These are phyloP conservation scores for Kluyveromyces dobzhanskii DNA, from an alignment of 805 yeast species.

Conservation along the genomic window DNA sequence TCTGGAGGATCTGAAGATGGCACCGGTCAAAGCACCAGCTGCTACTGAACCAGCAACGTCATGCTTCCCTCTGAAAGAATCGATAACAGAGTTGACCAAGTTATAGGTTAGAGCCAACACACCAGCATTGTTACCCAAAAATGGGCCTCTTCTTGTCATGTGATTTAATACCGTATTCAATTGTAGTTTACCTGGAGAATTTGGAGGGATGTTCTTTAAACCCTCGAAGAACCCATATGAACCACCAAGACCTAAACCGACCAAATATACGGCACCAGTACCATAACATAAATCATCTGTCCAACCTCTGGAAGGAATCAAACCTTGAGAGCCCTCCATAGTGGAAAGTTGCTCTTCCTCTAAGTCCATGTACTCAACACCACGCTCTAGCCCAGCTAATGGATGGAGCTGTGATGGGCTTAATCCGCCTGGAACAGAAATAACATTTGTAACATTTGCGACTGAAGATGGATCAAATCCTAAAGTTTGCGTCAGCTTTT, in stretches of 20 bases:
- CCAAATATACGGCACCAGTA: conserved; percentile 85
- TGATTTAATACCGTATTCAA: conserved; percentile 86
- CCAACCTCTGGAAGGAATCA: conserved; percentile 96
- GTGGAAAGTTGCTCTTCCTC: conserved; percentile 72
- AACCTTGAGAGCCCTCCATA: conserved; percentile 83
- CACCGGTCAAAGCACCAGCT: conserved; percentile 91
- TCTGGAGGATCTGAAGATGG: conserved; percentile 74
- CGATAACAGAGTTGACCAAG: conserved; percentile 71
- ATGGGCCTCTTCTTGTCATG: conserved; percentile 93
- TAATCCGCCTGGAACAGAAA: conserved; percentile 51
- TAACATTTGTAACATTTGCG: conserved; percentile 52
- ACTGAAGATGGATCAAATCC: conserved; percentile 64
- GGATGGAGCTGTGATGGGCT: conserved; percentile 80
- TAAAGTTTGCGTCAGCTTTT: conserved; percentile 18
- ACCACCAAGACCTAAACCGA: conserved; percentile 88
- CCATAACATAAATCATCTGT: conserved; percentile 96
- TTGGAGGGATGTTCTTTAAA: conserved; percentile 61
- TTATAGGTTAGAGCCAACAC: conserved; percentile 86
- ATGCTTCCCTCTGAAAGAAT: conserved; percentile 77
- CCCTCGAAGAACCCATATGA: conserved; percentile 85
- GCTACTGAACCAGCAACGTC: conserved; percentile 76
- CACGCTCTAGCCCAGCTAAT: conserved; percentile 83
- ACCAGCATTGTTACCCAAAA: conserved; percentile 91
- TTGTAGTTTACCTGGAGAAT: conserved; percentile 71
- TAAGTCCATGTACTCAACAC: conserved; percentile 81